phyloP scores from a whole-genome alignment of 345 rosid genomes.

The Streptanthus diversifolius region DNA sequence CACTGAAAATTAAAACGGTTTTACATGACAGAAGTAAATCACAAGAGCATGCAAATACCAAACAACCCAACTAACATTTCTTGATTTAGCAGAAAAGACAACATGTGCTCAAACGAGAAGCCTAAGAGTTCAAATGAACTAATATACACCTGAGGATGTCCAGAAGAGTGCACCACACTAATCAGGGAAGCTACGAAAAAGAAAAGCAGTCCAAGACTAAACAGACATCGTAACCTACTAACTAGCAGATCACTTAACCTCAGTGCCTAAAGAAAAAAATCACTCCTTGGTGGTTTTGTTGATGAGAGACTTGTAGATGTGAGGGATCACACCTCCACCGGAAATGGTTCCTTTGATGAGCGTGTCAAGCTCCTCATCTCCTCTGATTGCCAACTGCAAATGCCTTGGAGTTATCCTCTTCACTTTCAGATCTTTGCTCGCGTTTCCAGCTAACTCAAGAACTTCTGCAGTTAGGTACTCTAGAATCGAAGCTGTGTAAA shows the following conservation, averaged over 20 bases:
- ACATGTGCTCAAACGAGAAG: conserved; percentile 8
- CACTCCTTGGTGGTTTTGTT: conserved; percentile 76
- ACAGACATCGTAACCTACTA: conserved; percentile 20
- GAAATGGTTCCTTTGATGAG: conserved; percentile 80
- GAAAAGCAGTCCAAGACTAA: conserved; percentile 14
- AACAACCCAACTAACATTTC: background rate
- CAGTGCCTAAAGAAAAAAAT: conserved; percentile 17
- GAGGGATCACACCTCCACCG: conserved; percentile 86
- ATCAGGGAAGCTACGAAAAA: background rate
- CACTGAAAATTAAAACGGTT: background rate
- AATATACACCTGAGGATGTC: conserved; percentile 33
- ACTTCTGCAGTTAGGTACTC: conserved; percentile 80
- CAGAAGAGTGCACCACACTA: conserved; percentile 9
- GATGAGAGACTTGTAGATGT: conserved; percentile 87
- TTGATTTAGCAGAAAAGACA: conserved; percentile 6
- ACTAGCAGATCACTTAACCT: conserved; percentile 1
- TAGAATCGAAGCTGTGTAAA: conserved; percentile 67
- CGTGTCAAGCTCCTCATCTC: conserved; percentile 63
- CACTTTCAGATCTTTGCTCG: conserved; percentile 78
- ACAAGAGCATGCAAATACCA: background rate
- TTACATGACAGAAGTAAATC: background rate
- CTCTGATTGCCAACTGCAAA: conserved; percentile 58
- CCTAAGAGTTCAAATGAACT: conserved; percentile 25
- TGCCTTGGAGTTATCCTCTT: conserved; percentile 70
- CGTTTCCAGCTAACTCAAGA: conserved; percentile 72